Evolutionary conservation across 2,329 filamentous ascomycete species (phyloP), one percentile per base, ranked within the genome.

Genomic region (Herpomyces periplanetae): DNA sequence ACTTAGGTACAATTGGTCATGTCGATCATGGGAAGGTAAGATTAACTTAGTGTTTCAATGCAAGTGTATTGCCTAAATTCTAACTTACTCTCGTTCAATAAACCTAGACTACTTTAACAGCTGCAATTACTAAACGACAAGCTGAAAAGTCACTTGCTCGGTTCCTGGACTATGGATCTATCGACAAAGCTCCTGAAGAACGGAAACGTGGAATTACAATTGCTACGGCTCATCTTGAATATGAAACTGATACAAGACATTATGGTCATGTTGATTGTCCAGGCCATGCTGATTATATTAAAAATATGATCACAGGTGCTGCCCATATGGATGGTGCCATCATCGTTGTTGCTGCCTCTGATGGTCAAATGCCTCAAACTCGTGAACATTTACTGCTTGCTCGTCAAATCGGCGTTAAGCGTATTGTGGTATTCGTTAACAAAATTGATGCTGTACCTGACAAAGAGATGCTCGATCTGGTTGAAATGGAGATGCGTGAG

Each of bases 271-370:
- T 96, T 49, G 80, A 96, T 56, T 96, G 80, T 46, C 80, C 80
- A 23, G 80, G 80, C 45, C 80, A 96, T 62, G 80, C 80, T 45
- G 80, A 96, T 69, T 96, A 96, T 54, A 91, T 96, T 51, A 96
- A 96, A 59, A 96, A 96, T 62, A 96, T 96, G 80, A 96, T 96
- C 43, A 96, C 80, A 30, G 80, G 80, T 59, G 73, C 80, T 27
- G 75, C 84, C 34, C 85, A 71, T 51, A 96, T 96, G 80, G 80
- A 96, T 34, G 80, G 80, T 34, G 75, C 80, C 34, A 75, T 96
- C 39, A 88, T 96, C 34, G 80, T 96, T 30, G 84, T 96, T 33
- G 84, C 84, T 31, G 80, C 80, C 31, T 87, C 71, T 14, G 80
- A 96, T 39, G 80, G 80, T 39, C 84, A 96, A 49, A 96, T 96